A percentile compares a stretch with the other conserved stretches of the same genome.
phyloP scores from a whole-genome alignment of 2,329 filamentous ascomycete genomes.

The Fusarium coicis region DNA sequence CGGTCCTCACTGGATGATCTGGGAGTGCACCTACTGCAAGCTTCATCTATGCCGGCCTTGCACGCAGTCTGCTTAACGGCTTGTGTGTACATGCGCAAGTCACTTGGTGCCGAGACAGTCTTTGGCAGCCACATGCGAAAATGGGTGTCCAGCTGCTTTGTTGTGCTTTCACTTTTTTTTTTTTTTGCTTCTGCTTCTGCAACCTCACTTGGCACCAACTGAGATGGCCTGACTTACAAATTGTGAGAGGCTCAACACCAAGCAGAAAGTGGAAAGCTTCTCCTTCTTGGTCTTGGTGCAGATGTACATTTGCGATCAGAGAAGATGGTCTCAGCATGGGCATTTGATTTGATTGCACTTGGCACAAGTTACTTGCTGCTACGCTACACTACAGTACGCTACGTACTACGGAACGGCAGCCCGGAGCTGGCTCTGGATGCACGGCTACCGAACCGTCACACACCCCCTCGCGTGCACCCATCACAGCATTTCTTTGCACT shows the following conservation, averaged over 20 bases:
- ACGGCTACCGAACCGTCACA: conserved; percentile 31
- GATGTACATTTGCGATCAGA: conserved; percentile 26
- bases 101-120: conserved; percentile 26
- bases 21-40: conserved; percentile 75
- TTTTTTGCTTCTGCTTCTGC: conserved; percentile 4
- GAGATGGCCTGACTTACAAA: conserved; percentile 40
- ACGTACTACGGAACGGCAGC: conserved; percentile 32
- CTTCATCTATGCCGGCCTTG: conserved; percentile 72
- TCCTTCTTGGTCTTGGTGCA: conserved; percentile 35
- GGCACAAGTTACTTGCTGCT: conserved; percentile 17
- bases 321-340: conserved; percentile 29
- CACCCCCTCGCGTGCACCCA: conserved; percentile 34
- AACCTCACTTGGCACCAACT: not conserved
- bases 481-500: conserved; percentile 1
- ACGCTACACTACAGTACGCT: not conserved
- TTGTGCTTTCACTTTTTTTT: not conserved
- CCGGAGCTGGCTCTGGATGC: conserved; percentile 41
- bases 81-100: conserved; percentile 1
- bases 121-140: conserved; percentile 29
- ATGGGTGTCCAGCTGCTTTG: conserved; percentile 20
- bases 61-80: conserved; percentile 52
- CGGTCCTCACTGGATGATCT: conserved; percentile 75
- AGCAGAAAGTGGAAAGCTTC: conserved; percentile 19
- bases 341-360: conserved; percentile 38
- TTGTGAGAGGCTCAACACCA: conserved; percentile 29